Evolutionary conservation across 1,284 basidiomycete genomes (phyloP).

Genomic region (Spongiforma sp.): DNA sequence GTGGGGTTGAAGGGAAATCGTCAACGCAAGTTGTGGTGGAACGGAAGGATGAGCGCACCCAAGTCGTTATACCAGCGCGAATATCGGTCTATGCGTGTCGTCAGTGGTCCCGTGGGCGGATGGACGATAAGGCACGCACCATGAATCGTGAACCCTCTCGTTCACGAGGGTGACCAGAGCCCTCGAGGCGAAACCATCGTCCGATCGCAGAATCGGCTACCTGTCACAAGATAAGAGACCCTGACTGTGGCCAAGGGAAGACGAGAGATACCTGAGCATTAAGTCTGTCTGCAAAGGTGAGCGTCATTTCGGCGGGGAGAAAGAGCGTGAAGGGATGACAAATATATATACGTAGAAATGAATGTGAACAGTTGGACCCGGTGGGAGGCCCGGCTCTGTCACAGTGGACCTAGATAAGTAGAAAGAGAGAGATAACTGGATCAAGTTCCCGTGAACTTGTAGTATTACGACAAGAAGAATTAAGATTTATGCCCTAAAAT

Average conservation of each 20-base stretch:
- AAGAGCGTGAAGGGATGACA: slow-evolving; percentile 17
- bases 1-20: neutral
- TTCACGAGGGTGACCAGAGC: slow-evolving; percentile 77
- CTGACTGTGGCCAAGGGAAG: neutral
- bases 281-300: slow-evolving; percentile 46
- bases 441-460: too few relatives aligned
- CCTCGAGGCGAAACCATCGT: slow-evolving; percentile 85
- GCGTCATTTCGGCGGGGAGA: slow-evolving; percentile 37
- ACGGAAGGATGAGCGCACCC: slow-evolving; percentile 52
- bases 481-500: too few relatives aligned
- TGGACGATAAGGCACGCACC: slow-evolving; percentile 43
- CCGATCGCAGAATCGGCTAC: slow-evolving; percentile 78
- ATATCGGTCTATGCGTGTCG: slow-evolving; percentile 65
- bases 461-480: too few relatives aligned
- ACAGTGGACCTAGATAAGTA: too few relatives aligned
- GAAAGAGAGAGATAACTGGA: too few relatives aligned
- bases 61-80: slow-evolving; percentile 83
- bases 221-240: slow-evolving; percentile 32
- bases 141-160: slow-evolving; percentile 79
- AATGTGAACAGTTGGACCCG: slow-evolving; percentile 17
- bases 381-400: too few relatives aligned
- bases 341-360: slow-evolving; percentile 28
- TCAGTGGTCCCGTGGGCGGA: slow-evolving; percentile 5
- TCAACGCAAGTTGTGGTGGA: slow-evolving; percentile 12
- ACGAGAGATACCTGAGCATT: slow-evolving; percentile 43